Conservation (phyloP, 106 monocot genomes). For the Phalaenopsis aphrodite region DNA sequence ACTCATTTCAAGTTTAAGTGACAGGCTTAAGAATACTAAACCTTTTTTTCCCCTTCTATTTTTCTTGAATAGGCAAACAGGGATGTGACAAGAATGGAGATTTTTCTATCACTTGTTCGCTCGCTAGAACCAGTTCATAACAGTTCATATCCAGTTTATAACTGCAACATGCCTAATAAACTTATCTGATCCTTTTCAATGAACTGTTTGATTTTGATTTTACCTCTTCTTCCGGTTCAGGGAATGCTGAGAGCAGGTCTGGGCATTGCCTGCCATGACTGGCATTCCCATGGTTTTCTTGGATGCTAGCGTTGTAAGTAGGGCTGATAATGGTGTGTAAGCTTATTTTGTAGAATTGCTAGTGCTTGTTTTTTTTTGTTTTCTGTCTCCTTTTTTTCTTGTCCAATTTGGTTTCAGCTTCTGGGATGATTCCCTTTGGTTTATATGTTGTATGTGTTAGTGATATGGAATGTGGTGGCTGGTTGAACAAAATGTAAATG, state of each 20-base stretch:
- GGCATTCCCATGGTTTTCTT: slow-evolving; percentile 18
- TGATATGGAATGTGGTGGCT: neutral
- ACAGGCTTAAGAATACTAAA: neutral
- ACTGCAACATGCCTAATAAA: neutral
- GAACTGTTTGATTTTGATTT: neutral
- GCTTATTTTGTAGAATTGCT: neutral
- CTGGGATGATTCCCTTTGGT: neutral
- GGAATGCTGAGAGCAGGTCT: slow-evolving; percentile 41
- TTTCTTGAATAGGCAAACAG: slow-evolving; percentile 55
- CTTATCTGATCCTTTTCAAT: slow-evolving; percentile 3
- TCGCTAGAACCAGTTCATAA: slow-evolving; percentile 47
- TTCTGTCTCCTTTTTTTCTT: neutral
- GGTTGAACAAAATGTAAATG: neutral
- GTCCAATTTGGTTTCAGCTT: neutral
- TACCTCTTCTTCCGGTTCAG: neutral
- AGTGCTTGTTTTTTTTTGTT: neutral
- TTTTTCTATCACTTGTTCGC: slow-evolving; percentile 65
- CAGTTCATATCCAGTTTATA: neutral
- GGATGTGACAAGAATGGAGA: slow-evolving; percentile 87
- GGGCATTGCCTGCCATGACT: slow-evolving; percentile 41
- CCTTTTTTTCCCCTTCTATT: neutral
- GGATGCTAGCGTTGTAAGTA: neutral
- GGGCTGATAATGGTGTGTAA: neutral
- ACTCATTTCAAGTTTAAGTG: neutral
- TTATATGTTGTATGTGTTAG: neutral